Evolutionary conservation across 73 alveolate genomes (phyloP).

Genomic region (Blepharisma japonicum): DNA sequence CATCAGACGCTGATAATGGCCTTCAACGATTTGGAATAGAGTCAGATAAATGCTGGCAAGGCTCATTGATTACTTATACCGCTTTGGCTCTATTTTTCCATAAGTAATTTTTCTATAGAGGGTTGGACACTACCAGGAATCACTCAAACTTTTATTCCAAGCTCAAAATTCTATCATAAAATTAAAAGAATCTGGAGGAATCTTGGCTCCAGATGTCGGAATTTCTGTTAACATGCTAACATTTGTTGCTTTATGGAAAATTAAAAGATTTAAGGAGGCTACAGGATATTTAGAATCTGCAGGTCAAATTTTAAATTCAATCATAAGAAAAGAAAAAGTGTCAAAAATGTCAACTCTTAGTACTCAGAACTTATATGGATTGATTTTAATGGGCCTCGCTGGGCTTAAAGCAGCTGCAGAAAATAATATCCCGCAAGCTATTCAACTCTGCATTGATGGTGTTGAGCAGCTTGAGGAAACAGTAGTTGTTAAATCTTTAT

Average conservation of each 20-base stretch:
- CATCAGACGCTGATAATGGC: slow-evolving; percentile 25
- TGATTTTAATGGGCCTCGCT: slow-evolving; percentile 22
- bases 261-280: not conserved
- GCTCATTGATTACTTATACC: not conserved
- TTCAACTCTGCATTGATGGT: not conserved
- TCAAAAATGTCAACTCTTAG: not conserved
- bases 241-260: slow-evolving; percentile 12
- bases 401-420: not conserved
- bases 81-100: slow-evolving; percentile 9
- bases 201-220: slow-evolving; percentile 18
- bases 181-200: slow-evolving; percentile 2
- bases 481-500: too few species aligned
- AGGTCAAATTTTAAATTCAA: not conserved
- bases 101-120: slow-evolving; percentile 17
- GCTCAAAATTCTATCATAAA: slow-evolving; percentile 3
- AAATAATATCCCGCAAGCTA: not conserved
- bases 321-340: not conserved
- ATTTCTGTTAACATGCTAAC: slow-evolving; percentile 19
- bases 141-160: slow-evolving; percentile 11
- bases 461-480: not conserved
- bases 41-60: slow-evolving; percentile 20
- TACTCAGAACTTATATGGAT: slow-evolving; percentile 6
- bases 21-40: slow-evolving; percentile 6
- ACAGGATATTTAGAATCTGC: slow-evolving; percentile 17
- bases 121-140: slow-evolving; percentile 22